Evolutionary conservation across 2,329 filamentous ascomycete species (phyloP).

Genomic region (Aureobasidium vineae): DNA sequence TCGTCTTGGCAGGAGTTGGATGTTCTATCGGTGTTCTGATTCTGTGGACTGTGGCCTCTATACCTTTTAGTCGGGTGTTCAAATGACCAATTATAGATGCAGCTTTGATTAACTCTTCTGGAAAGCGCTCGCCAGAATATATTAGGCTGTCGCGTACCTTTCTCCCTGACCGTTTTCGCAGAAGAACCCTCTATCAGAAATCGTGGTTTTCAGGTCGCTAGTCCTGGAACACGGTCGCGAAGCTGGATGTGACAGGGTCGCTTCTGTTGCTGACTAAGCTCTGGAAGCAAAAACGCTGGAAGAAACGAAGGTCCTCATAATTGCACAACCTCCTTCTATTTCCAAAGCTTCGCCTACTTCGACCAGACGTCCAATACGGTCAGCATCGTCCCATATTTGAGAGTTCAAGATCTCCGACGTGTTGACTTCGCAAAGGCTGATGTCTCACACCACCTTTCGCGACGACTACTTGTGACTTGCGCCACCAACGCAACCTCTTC

Average conservation of each 20-base stretch:
- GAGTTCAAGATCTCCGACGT: background rate
- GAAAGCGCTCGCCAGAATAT: background rate
- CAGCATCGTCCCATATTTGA: background rate
- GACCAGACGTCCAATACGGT: background rate
- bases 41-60: background rate
- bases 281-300: background rate
- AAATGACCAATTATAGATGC: background rate
- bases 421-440: background rate
- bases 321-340: too few relatives aligned
- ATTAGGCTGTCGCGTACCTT: background rate
- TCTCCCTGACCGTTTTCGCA: too few relatives aligned
- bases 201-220: too few relatives aligned
- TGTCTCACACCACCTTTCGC: background rate
- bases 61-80: constrained; percentile 16
- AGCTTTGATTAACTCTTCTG: background rate
- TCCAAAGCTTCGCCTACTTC: too few relatives aligned
- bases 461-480: background rate
- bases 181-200: too few relatives aligned
- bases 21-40: background rate
- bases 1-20: background rate
- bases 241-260: background rate
- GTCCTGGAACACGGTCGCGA: background rate
- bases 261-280: background rate
- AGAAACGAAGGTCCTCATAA: background rate
- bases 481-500: background rate